Conservation (phyloP, 2,329 filamentous ascomycete species). For the Cladosporium sp. region DNA sequence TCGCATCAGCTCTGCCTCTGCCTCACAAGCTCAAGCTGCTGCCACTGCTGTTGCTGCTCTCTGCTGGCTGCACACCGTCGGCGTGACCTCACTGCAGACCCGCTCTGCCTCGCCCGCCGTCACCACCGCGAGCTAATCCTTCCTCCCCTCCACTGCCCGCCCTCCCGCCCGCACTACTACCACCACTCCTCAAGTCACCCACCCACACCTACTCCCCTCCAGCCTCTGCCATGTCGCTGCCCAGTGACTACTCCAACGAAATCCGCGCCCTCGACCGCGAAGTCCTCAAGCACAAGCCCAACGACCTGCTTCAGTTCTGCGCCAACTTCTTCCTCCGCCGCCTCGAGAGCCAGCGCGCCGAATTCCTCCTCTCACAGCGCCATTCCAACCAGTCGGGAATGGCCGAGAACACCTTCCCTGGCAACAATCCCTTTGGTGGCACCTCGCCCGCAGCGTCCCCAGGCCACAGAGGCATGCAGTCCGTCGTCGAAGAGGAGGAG, state of each 20-base stretch:
- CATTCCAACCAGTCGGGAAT: conserved; percentile 56
- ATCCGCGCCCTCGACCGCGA: conserved; percentile 65
- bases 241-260: conserved; percentile 61
- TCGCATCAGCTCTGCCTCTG: conserved; percentile 5
- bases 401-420: conserved; percentile 76
- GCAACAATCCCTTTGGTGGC: conserved; percentile 73
- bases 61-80: conserved; percentile 10
- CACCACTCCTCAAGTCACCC: neutral
- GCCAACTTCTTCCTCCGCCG: conserved; percentile 67
- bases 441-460: conserved; percentile 28
- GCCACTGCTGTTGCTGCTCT: neutral
- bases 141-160: conserved; percentile 14
- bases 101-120: conserved; percentile 8
- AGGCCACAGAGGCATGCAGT: conserved; percentile 51
- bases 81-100: conserved; percentile 20
- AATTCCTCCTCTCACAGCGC: conserved; percentile 55
- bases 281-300: conserved; percentile 59
- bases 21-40: neutral
- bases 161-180: conserved; percentile 10
- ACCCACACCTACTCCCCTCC: neutral
- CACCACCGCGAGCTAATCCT: conserved; percentile 12
- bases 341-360: conserved; percentile 65
- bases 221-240: conserved; percentile 40
- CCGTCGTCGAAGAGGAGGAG: conserved; percentile 81
- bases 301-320: conserved; percentile 70